These are phyloP conservation scores for Chaetomium sp. DNA, from an alignment of 2,329 filamentous ascomycete species.

Conservation along the genomic window DNA sequence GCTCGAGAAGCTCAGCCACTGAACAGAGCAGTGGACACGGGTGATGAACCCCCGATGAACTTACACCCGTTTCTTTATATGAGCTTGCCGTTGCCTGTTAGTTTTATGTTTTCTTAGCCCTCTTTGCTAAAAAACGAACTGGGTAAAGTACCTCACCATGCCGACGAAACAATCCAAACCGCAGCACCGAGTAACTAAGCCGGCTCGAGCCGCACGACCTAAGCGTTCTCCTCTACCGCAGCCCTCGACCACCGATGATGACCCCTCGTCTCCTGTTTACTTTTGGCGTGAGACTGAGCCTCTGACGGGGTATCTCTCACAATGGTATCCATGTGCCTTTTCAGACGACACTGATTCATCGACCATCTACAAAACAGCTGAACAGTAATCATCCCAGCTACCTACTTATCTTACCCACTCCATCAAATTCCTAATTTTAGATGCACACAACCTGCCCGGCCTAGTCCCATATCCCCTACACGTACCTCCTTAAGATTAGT, in stretches of 20 bases:
- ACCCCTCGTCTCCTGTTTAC: constrained; percentile 28
- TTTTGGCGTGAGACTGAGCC: constrained; percentile 44
- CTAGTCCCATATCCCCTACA: too few relatives aligned
- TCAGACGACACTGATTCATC: constrained; percentile 28
- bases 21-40: too few relatives aligned
- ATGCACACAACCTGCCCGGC: too few relatives aligned
- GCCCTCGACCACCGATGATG: not conserved
- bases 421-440: not conserved
- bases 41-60: too few relatives aligned
- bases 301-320: constrained; percentile 50
- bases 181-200: constrained; percentile 5
- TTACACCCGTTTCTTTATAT: not conserved
- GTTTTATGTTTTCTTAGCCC: not conserved
- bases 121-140: not conserved
- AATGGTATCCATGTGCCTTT: constrained; percentile 54
- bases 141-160: not conserved
- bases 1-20: too few relatives aligned
- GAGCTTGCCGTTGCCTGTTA: not conserved
- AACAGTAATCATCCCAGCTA: constrained; percentile 35
- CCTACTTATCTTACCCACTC: not conserved
- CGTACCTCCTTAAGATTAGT: too few relatives aligned
- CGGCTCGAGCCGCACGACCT: not conserved
- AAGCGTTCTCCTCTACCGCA: not conserved
- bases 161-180: constrained; percentile 4
- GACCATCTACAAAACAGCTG: constrained; percentile 42